Percentiles rank a stretch among this genome's conserved stretches.
Evolutionary conservation across 2,329 filamentous ascomycete species (phyloP).

Genomic region (Chaetomiaceae sp.): DNA sequence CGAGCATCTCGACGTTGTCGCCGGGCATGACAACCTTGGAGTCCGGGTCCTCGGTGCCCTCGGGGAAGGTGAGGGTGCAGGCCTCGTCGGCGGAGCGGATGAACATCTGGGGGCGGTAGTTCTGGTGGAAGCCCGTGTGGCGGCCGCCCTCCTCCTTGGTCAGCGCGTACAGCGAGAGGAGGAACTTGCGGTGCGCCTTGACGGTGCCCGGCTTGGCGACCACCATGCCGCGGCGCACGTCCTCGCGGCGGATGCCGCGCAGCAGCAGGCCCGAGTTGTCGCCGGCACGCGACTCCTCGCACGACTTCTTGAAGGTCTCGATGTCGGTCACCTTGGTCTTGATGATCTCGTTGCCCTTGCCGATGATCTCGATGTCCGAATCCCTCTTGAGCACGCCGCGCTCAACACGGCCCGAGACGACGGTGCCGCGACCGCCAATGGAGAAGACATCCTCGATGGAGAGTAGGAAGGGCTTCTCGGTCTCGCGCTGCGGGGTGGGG

Average conservation of each 20-base stretch:
- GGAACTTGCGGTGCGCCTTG: constrained; percentile 86
- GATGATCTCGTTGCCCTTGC: constrained; percentile 73
- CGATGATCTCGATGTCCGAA: constrained; percentile 87
- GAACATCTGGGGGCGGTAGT: constrained; percentile 96
- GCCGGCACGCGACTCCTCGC: constrained; percentile 90
- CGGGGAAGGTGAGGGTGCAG: constrained; percentile 78
- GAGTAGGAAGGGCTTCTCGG: constrained; percentile 99
- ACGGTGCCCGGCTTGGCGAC: constrained; percentile 74
- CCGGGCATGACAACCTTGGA: constrained; percentile 92
- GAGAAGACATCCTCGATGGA: constrained; percentile 92
- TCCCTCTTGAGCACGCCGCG: constrained; percentile 92
- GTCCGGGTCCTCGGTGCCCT: constrained; percentile 65
- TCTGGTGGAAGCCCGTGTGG: constrained; percentile 89
- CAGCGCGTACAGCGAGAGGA: constrained; percentile 93
- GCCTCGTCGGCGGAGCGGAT: constrained; percentile 84
- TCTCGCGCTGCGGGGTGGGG: constrained; percentile 85
- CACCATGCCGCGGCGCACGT: constrained; percentile 92
- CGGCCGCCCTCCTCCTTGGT: constrained; percentile 97
- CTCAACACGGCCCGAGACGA: constrained; percentile 95
- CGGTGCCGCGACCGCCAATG: constrained; percentile 88
- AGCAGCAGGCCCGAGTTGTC: constrained; percentile 98
- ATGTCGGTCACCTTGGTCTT: constrained; percentile 99
- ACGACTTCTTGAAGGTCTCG: constrained; percentile 99
- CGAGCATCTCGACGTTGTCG: constrained; percentile 97
- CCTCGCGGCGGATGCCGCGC: constrained; percentile 92